Evolutionary conservation across 495 filamentous ascomycete genomes (phyloP).

Genomic region (Hypoxylon lenormandii): DNA sequence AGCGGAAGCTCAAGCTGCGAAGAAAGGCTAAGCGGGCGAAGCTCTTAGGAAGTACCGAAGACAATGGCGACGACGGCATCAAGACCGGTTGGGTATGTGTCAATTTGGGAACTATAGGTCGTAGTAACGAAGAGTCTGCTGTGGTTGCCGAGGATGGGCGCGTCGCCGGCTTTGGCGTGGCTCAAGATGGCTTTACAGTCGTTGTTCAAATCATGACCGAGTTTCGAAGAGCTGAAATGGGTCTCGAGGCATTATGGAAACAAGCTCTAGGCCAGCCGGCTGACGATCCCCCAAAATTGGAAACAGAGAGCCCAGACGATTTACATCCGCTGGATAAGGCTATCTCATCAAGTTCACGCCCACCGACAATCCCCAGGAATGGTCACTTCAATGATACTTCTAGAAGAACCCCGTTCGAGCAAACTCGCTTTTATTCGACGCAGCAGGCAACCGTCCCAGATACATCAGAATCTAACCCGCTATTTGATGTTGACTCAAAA

Average conservation of each 20-base stretch:
- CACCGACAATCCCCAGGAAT: slow-evolving; percentile 8
- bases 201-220: slow-evolving; percentile 93
- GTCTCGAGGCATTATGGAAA: slow-evolving; percentile 84
- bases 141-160: slow-evolving; percentile 58
- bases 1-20: slow-evolving; percentile 86
- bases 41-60: slow-evolving; percentile 69
- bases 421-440: slow-evolving; percentile 41
- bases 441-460: neutral
- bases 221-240: slow-evolving; percentile 82
- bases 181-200: slow-evolving; percentile 66
- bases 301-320: slow-evolving; percentile 39
- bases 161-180: slow-evolving; percentile 81
- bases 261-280: slow-evolving; percentile 60
- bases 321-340: slow-evolving; percentile 48
- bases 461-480: slow-evolving; percentile 7
- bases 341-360: slow-evolving; percentile 42
- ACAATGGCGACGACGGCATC: slow-evolving; percentile 82
- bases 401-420: slow-evolving; percentile 30
- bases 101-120: slow-evolving; percentile 78
- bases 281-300: slow-evolving; percentile 31
- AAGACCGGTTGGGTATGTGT: slow-evolving; percentile 96
- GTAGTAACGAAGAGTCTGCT: slow-evolving; percentile 56
- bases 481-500: slow-evolving; percentile 26
- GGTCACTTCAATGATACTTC: slow-evolving; percentile 26
- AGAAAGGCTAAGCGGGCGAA: slow-evolving; percentile 82